Evolutionary conservation across 768 basidiomycete genomes (phyloP), one percentile per base, ranked within the genome.

Genomic region (Lactarius vividus): DNA sequence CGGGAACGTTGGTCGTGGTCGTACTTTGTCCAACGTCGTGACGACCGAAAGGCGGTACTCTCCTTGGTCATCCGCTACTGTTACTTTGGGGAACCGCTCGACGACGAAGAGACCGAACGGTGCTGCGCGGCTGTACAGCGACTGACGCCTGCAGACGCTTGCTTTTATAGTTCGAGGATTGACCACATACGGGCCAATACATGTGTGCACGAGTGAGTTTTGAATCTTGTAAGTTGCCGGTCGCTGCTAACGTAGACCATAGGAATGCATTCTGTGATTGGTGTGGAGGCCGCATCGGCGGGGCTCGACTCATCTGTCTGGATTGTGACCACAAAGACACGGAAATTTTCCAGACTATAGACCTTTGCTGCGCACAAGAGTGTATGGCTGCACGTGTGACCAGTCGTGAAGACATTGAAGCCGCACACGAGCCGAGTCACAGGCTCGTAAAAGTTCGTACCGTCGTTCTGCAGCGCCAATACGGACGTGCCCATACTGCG

Each of bases 21-120:
- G n/a, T 75, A 72, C 52, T 75, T 78, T 69, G 42, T 67, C 33
- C 73, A 75, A 54, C 72, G 77, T 31, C 69, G 75, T 31, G 68
- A 74, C 56, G 64, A 67, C 3, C 62, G 76, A 26, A 33, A 64
- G 7, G 57, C 69, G 1, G 74, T 74, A 49, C 65, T 77, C 39
- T 67, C 75, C 37, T 62, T 76, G 57, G 64, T 64, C 26, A 68
- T 72, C 31, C 72, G 74, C 5, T 61, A 59, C 42, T 44, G 55
- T 15, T 52, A 52, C 10, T 40, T 15, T 20, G 75, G 66, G 35
- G 73, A 73, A 28, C 56, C 44, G 35, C 61, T 65, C 16, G 64
- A 70, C 49, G 61, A 35, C 29, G 10, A 28, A 2, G 75, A 76
- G 11, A 26, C 10, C 5, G 44, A 46, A 18, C 71, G 71, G 40